phyloP scores from a whole-genome alignment of 2,329 filamentous ascomycete genomes.

The Triangularia verruculosa region DNA sequence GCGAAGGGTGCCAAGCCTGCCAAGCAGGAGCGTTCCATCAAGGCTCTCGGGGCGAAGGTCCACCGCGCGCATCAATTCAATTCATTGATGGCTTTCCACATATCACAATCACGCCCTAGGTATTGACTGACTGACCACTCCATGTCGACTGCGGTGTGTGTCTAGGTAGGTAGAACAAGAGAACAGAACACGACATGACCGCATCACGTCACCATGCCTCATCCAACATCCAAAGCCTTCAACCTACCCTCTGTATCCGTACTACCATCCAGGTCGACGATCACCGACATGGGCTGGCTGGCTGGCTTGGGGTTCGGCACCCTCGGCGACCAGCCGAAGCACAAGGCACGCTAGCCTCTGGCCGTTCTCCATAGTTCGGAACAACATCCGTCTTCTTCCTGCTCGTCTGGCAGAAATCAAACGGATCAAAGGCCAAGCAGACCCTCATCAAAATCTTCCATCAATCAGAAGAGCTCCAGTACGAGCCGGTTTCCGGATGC shows the following conservation, averaged over 20 bases:
- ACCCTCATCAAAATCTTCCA: slow-evolving; percentile 6
- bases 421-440: neutral
- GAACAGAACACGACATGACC: neutral
- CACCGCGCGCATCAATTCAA: slow-evolving; percentile 27
- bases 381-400: neutral
- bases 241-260: too few species aligned
- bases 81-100: neutral
- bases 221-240: neutral
- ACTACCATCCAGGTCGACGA: neutral
- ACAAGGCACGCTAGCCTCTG: neutral
- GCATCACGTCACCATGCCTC: neutral
- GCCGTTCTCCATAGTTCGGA: neutral
- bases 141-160: neutral
- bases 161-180: too few species aligned
- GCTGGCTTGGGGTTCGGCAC: slow-evolving; percentile 1
- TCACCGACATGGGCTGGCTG: neutral
- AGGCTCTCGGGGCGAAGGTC: slow-evolving; percentile 10
- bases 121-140: neutral
- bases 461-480: slow-evolving; percentile 16
- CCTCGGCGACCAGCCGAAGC: neutral
- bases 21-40: slow-evolving; percentile 14
- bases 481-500: slow-evolving; percentile 20
- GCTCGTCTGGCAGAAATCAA: neutral
- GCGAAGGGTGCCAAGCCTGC: slow-evolving; percentile 6
- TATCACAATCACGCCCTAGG: too few species aligned